Conservation (phyloP, 148 eudicot species). For the Rhododendron griersonianum region DNA sequence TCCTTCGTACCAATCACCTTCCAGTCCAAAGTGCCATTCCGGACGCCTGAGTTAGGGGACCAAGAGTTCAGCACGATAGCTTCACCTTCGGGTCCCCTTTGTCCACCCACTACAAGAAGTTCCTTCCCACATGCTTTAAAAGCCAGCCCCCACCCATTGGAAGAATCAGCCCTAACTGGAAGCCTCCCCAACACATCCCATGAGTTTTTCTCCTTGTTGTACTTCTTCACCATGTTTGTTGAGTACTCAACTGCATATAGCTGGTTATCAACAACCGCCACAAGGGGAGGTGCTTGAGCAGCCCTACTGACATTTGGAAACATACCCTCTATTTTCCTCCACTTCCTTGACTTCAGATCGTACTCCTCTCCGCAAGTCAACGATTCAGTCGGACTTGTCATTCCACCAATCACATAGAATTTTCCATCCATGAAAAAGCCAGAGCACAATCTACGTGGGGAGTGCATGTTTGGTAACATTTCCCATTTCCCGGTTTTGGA, state of each 20-base stretch:
- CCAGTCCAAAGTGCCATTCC: constrained; percentile 33
- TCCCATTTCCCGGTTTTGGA: constrained; percentile 34
- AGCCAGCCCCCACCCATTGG: constrained; percentile 46
- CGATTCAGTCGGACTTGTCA: constrained; percentile 28
- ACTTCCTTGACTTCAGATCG: constrained; percentile 22
- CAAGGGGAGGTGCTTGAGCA: constrained; percentile 44
- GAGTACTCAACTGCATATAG: constrained; percentile 37
- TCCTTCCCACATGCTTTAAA: constrained; percentile 34
- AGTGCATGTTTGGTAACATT: constrained; percentile 35
- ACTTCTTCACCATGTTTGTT: constrained; percentile 31
- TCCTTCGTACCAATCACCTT: constrained; percentile 35
- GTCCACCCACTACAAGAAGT: constrained; percentile 40
- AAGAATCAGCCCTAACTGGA: constrained; percentile 38
- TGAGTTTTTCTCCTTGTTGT: constrained; percentile 28
- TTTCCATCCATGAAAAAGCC: constrained; percentile 38
- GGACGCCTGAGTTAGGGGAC: constrained; percentile 24
- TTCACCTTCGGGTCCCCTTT: constrained; percentile 37
- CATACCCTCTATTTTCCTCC: constrained; percentile 40
- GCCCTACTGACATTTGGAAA: constrained; percentile 34
- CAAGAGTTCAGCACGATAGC: constrained; percentile 35
- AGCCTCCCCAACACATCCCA: constrained; percentile 40
- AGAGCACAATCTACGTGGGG: constrained; percentile 33
- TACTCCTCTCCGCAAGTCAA: constrained; percentile 37
- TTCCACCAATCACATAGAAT: constrained; percentile 40
- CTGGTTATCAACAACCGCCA: constrained; percentile 40